A percentile compares a stretch with the other conserved stretches of the same genome.
These are phyloP conservation scores for Extremus antarcticus DNA, from an alignment of 495 filamentous ascomycete genomes.

Conservation along the genomic window DNA sequence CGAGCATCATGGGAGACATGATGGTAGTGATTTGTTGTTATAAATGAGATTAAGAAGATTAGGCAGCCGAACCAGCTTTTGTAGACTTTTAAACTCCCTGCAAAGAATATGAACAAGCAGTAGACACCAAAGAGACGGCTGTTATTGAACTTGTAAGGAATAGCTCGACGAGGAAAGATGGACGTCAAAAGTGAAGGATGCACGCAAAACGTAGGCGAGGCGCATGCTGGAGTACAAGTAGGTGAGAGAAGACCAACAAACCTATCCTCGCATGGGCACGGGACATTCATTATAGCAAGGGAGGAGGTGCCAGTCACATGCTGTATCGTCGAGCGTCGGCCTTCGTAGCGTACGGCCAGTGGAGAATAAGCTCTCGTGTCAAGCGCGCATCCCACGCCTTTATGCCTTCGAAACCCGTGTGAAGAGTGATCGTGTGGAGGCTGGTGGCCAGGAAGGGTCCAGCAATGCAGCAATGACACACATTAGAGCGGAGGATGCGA, in stretches of 20 bases:
- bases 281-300: background rate
- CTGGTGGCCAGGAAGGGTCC: background rate
- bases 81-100: background rate
- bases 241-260: background rate
- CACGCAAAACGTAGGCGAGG: background rate
- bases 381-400: background rate
- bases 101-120: background rate
- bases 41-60: background rate
- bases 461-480: slow-evolving; percentile 9
- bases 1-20: slow-evolving; percentile 11
- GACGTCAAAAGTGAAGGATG: background rate
- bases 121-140: background rate
- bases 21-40: background rate
- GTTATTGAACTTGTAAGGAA: background rate
- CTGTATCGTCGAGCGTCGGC: background rate
- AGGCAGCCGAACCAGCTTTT: background rate
- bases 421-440: background rate
- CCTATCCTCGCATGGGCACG: background rate
- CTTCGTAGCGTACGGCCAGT: background rate
- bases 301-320: background rate
- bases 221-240: background rate
- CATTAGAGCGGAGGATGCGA: background rate
- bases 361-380: background rate
- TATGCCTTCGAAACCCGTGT: background rate
- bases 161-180: background rate